These are phyloP conservation scores for Hippophae rhamnoides DNA, from an alignment of 306 rosid genomes.

Conservation along the genomic window DNA sequence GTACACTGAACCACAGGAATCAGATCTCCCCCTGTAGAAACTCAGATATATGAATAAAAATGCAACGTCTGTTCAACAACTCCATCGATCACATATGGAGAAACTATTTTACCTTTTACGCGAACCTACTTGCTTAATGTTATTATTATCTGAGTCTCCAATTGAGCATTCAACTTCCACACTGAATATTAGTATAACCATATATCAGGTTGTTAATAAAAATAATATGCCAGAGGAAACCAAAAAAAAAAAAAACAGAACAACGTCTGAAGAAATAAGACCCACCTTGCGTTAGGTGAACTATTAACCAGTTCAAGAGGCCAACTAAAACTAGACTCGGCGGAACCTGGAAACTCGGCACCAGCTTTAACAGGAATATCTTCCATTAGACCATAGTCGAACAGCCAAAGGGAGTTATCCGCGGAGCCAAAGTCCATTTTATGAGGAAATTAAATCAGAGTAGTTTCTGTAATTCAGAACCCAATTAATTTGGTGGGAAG, in stretches of 20 bases:
- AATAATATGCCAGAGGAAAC: not conserved
- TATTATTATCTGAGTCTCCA: constrained; percentile 26
- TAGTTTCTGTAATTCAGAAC: not conserved
- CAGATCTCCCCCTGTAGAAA: constrained; percentile 44
- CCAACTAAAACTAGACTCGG: constrained; percentile 42
- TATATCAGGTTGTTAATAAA: not conserved
- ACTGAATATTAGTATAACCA: constrained; percentile 24
- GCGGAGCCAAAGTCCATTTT: constrained; percentile 40
- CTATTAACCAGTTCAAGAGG: constrained; percentile 25
- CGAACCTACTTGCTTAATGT: constrained; percentile 12
- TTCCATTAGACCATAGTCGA: constrained; percentile 36
- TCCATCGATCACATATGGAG: too few species aligned
- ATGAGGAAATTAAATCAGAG: not conserved
- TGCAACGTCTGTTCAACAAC: not conserved
- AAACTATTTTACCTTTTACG: constrained; percentile 15
- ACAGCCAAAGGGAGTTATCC: constrained; percentile 42
- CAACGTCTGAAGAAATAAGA: not conserved
- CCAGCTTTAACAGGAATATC: constrained; percentile 26
- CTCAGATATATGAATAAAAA: not conserved
- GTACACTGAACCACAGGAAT: constrained; percentile 39
- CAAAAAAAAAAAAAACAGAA: constrained; percentile 5
- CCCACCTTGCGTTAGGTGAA: constrained; percentile 40
- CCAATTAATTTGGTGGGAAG: not conserved
- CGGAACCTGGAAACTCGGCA: constrained; percentile 29
- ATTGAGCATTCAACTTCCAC: constrained; percentile 44